Base-by-base conservation (phyloP, 2,329 filamentous ascomycete genomes). In the Ophiostoma sp. region DNA sequence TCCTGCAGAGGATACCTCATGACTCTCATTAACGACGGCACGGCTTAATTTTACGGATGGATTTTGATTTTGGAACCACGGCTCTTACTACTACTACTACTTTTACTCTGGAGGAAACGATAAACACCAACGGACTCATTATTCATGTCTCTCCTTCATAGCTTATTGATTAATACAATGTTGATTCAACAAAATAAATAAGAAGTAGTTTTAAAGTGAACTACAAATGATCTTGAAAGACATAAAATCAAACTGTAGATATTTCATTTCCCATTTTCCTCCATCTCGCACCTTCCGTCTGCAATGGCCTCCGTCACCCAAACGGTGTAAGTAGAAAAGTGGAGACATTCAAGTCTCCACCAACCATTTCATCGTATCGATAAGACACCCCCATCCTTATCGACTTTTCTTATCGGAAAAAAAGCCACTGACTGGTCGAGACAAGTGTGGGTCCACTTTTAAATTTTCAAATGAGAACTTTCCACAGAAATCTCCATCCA, bases 121-220 rank as follows among this genome's bases (percentile, higher is more conserved):
- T 64, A 64, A n/a, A 64, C 28, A 69, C 33, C 25, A 28, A 52
- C 45, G 28, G 57, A 39, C 31, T 25, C 45, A 28, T 52, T 52
- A 19, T 59, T 45, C 71, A 33, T 45, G 71, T 57, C 71, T 33
- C 61, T 69, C 36, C 31, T 59, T 72, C n/a, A 68, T 72, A 50
- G 57, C 36, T 64, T 66, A 66, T 33, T 59, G 55, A 66, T 66
- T 45, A 17, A 66, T 45, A 28, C 61, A 28, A 28, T 25, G 9
- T 55, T 55, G 8, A 25, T 28, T 55, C 5, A 52, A 52, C 12
- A n/a, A 52, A n/a, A 12, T 15, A 1, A n/a, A 52, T 3, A 52
- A n/a, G 6, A 25, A 12, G 11, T 1, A 55, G 19, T 12, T 1
- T 28, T 9, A 5, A 4, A 1, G 3, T 25, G 1, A 55, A 28